Conservation (phyloP, 2,329 filamentous ascomycete genomes). For the Cyphellophora europaea region DNA sequence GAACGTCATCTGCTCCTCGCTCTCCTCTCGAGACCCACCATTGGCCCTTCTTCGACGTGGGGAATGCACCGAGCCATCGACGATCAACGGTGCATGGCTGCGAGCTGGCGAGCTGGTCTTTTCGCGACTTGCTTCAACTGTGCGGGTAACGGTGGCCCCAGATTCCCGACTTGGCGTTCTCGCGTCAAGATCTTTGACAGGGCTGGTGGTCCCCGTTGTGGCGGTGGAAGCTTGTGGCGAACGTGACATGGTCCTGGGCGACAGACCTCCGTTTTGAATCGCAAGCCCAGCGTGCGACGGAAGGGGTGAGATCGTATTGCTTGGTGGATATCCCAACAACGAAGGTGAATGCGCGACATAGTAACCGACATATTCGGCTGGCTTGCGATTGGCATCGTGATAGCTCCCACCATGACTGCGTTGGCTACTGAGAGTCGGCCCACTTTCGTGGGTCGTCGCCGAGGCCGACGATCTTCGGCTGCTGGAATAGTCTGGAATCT, state of each 20-base stretch:
- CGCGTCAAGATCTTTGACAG: background rate
- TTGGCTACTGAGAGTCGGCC: constrained; percentile 5
- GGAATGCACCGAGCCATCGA: constrained; percentile 32
- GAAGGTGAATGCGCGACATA: constrained; percentile 36
- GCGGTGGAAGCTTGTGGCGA: background rate
- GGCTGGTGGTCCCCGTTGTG: background rate
- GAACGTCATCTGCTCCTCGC: constrained; percentile 26
- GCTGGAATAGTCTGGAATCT: constrained; percentile 22
- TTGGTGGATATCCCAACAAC: constrained; percentile 30
- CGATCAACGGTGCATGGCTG: constrained; percentile 32
- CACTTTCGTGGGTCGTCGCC: constrained; percentile 12
- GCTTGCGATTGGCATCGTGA: constrained; percentile 26
- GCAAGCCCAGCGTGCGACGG: constrained; percentile 29
- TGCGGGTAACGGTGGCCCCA: background rate
- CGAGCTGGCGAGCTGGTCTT: constrained; percentile 15
- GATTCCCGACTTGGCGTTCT: constrained; percentile 5
- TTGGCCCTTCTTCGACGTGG: constrained; percentile 22
- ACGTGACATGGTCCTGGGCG: constrained; percentile 18
- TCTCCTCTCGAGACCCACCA: constrained; percentile 25
- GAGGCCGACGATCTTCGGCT: constrained; percentile 24
- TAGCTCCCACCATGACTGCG: constrained; percentile 8
- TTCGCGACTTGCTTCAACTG: background rate
- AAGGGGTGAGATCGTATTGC: constrained; percentile 27
- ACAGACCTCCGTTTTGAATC: constrained; percentile 28
- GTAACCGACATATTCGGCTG: constrained; percentile 36